A percentile compares a stretch with the other conserved stretches of the same genome.
Evolutionary conservation across 2,329 filamentous ascomycete genomes (phyloP).

Genomic region (Fusarium pseudocircinatum): DNA sequence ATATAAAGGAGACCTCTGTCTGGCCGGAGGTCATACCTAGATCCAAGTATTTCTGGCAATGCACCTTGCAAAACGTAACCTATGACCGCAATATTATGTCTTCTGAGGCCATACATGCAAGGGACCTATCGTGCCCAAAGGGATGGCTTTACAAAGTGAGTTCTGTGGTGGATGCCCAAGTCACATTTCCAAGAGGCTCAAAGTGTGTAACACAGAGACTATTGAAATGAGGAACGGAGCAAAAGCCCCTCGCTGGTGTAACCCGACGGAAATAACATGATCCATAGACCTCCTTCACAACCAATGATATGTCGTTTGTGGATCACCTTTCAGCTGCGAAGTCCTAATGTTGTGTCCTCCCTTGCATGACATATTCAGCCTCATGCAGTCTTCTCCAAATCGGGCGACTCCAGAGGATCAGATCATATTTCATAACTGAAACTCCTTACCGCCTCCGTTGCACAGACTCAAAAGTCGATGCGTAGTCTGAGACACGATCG

Average conservation of each 20-base stretch:
- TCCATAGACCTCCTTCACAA: too few relatives aligned
- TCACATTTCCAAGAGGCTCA: neutral
- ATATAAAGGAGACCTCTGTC: neutral
- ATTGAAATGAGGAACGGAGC: neutral
- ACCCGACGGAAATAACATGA: neutral
- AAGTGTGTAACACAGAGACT: neutral
- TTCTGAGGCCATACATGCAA: neutral
- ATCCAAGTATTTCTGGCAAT: neutral
- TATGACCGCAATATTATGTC: fast-evolving
- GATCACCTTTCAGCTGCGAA: neutral
- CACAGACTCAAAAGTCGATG: neutral
- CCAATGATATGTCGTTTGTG: neutral
- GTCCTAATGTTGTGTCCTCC: neutral
- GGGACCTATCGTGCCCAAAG: neutral
- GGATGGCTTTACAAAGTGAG: neutral
- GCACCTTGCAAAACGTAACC: too few relatives aligned
- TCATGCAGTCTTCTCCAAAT: neutral
- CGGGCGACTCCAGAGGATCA: neutral
- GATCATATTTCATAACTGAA: neutral
- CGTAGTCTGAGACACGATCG: neutral
- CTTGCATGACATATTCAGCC: neutral
- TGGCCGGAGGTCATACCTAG: neutral
- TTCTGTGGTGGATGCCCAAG: neutral
- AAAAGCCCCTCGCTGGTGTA: neutral
- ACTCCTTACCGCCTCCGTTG: neutral